Base-by-base conservation (phyloP, 495 filamentous ascomycete species). In the Penicillium psychrofluorescens region DNA sequence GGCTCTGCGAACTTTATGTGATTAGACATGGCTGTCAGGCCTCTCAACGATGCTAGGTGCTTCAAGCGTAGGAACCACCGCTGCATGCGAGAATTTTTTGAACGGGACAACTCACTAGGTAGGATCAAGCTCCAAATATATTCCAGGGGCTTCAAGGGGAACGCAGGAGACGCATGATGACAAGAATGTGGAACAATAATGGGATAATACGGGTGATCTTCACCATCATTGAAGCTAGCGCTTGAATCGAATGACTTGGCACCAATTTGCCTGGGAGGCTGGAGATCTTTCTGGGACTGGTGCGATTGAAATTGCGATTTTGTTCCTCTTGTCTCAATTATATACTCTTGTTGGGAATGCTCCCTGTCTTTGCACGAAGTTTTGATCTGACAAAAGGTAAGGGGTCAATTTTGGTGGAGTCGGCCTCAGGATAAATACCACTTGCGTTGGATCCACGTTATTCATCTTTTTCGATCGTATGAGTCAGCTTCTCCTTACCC, bases 101-200 rank as follows among this genome's bases (percentile, higher is more conserved):
- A 60, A 60, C 35, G 27, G 44, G 43, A 45, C 53, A 29, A 51
- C 27, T 36, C 29, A 34, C 43, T 40, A 38, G n/a, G 56, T 51
- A 57, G 54, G 54, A 57, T 54, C 40, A 47, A 45, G 54, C 50
- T 54, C 54, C 54, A 48, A 50, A 41, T 54, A 54, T 54, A 45
- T 59, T 54, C 41, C 50, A 60, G 56, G 53, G 56, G 54, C 46
- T 46, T 46, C 48, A 49, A 40, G 50, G 57, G 54, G 54, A 60
- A 60, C 56, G 50, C 45, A 51, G 47, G 53, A 40, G 43, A 60
- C 46, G 56, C 56, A 51, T 46, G 51, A 60, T 57, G 56, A 60
- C 50, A 60, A 22, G 56, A 60, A 60, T 60, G 56, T 60, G 54
- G 46, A 60, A 50, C 54, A 48, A 50, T 44, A 44, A 40, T 43